phyloP scores from a whole-genome alignment of 108 stramenopile species.

The Discostella stelligeroides region DNA sequence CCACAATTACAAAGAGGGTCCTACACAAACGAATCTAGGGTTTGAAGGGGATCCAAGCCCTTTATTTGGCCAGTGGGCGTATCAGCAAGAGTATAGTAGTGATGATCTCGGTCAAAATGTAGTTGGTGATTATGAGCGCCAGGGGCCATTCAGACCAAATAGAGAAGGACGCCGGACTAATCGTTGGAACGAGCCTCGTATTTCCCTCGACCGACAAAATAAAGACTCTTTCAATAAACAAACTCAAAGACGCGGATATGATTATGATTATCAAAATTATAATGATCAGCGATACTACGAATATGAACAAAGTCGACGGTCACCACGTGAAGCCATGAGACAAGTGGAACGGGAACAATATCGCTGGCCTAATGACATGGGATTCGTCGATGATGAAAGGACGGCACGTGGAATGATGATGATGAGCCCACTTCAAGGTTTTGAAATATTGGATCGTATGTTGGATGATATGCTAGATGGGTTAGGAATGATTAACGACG shows the following conservation, averaged over 20 bases:
- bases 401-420: conserved; percentile 5
- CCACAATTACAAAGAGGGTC: not conserved
- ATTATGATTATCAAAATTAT: not conserved
- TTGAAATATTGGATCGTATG: conserved; percentile 8
- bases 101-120: not conserved
- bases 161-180: not conserved
- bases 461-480: not conserved
- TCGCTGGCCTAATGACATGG: not conserved
- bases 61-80: not conserved
- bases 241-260: conserved; percentile 1
- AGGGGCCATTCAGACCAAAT: not conserved
- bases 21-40: not conserved
- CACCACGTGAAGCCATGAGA: not conserved
- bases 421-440: not conserved
- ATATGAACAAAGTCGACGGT: not conserved
- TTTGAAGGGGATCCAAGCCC: not conserved
- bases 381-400: not conserved
- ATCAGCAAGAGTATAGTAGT: conserved; percentile 4
- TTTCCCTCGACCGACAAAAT: not conserved
- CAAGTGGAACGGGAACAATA: conserved; percentile 6
- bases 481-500: conserved; percentile 2
- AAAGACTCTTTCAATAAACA: not conserved
- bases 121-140: conserved; percentile 5
- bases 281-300: not conserved
- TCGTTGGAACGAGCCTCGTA: not conserved